phyloP scores from a whole-genome alignment of 805 yeast genomes.

The Myxozyma nipponensis region DNA sequence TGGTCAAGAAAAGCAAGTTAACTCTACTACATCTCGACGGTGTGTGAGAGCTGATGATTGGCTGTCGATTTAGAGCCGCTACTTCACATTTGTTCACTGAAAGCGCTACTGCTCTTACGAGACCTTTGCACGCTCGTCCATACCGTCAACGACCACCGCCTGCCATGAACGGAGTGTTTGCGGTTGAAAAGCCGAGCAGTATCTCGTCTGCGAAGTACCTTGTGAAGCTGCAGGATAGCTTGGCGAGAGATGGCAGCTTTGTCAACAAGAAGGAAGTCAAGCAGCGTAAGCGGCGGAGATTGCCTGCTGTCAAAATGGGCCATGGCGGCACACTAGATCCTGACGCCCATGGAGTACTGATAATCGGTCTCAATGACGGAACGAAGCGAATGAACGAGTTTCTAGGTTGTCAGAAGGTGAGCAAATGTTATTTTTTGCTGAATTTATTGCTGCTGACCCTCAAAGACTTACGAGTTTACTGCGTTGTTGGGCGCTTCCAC shows the following conservation, averaged over 20 bases:
- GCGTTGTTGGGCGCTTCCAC: conserved; percentile 88
- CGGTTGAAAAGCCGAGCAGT: conserved; percentile 85
- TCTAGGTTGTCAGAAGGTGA: conserved; percentile 67
- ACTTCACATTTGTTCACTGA: no score
- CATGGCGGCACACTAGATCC: conserved; percentile 99
- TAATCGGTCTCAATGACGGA: conserved; percentile 88
- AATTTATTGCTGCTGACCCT: background rate
- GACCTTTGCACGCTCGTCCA: no score
- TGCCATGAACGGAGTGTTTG: conserved; percentile 86
- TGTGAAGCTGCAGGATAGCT: conserved; percentile 56
- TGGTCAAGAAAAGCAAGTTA: no score
- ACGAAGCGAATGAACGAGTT: conserved; percentile 76
- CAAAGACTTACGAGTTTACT: conserved; percentile 58
- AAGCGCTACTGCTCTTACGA: no score
- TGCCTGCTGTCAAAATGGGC: conserved; percentile 71
- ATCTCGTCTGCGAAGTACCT: conserved; percentile 74
- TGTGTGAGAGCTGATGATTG: no score
- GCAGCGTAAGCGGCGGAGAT: conserved; percentile 38
- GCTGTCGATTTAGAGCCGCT: no score
- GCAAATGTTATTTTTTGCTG: background rate
- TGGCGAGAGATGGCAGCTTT: conserved; percentile 59
- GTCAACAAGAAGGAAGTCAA: conserved; percentile 51
- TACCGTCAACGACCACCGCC: background rate
- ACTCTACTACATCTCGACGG: no score
- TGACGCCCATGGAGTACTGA: conserved; percentile 85